A percentile compares a stretch with the other conserved stretches of the same genome.
phyloP scores from a whole-genome alignment of 2,329 filamentous ascomycete genomes.

The Colletotrichum eremochloae region DNA sequence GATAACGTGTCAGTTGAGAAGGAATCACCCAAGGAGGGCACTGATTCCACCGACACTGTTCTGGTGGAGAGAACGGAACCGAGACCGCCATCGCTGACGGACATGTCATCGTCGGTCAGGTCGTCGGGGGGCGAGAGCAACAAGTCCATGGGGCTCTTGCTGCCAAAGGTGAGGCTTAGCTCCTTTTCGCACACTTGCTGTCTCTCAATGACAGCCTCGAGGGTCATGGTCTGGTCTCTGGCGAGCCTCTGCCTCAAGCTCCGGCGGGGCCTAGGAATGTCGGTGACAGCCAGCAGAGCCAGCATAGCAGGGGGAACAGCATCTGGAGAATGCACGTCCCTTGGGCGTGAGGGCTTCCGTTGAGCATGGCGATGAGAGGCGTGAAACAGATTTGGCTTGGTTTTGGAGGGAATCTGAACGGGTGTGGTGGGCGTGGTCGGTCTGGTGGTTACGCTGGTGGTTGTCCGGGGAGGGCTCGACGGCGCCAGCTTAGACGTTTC shows the following conservation, averaged over 20 bases:
- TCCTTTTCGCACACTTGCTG: constrained; percentile 71
- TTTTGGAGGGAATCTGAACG: constrained; percentile 66
- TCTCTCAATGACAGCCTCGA: constrained; percentile 68
- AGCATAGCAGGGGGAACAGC: constrained; percentile 71
- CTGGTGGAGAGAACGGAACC: constrained; percentile 67
- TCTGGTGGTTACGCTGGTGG: constrained; percentile 42
- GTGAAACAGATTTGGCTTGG: constrained; percentile 54
- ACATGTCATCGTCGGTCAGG: constrained; percentile 60
- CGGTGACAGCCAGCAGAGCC: constrained; percentile 72
- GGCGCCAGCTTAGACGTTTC: constrained; percentile 42
- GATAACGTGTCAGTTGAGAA: constrained; percentile 63
- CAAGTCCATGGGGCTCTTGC: constrained; percentile 69
- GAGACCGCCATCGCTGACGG: constrained; percentile 64
- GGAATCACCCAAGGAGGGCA: constrained; percentile 71
- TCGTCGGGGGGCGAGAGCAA: constrained; percentile 73
- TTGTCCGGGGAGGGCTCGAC: constrained; percentile 42
- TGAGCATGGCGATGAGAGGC: constrained; percentile 56
- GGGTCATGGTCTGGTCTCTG: constrained; percentile 57
- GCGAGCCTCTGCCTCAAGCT: constrained; percentile 48
- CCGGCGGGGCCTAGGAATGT: constrained; percentile 66
- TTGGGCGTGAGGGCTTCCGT: constrained; percentile 52
- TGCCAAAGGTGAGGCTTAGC: constrained; percentile 66
- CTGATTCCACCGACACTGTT: constrained; percentile 71
- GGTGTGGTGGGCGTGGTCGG: constrained; percentile 59
- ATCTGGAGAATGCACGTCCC: constrained; percentile 64